Evolutionary conservation across 2,329 filamentous ascomycete genomes (phyloP).

Genomic region (Hymenotorrendiella dingleyae): DNA sequence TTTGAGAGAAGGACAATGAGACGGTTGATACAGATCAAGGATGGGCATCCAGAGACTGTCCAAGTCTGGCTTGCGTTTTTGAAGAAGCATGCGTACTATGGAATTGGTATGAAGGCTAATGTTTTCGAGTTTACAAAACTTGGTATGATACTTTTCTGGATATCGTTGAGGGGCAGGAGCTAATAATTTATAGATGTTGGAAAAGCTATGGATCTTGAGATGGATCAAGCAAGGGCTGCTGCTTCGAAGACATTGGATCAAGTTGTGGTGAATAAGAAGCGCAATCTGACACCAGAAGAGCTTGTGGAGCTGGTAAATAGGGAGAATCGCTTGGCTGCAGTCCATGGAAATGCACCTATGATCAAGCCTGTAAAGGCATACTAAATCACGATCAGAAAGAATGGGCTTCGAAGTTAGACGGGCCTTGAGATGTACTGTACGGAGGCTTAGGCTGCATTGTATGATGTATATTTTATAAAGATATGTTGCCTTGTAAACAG

Average conservation of each 20-base stretch:
- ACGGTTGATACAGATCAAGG: conserved; percentile 84
- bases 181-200: conserved; percentile 38
- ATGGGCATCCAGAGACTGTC: conserved; percentile 83
- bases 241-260: conserved; percentile 49
- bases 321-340: conserved; percentile 38
- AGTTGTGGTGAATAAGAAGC: conserved; percentile 44
- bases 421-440: not conserved
- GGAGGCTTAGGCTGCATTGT: not conserved
- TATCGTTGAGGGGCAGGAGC: conserved; percentile 1
- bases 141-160: conserved; percentile 41
- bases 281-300: conserved; percentile 44
- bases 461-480: conserved; percentile 7
- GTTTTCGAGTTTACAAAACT: conserved; percentile 80
- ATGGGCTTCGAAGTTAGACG: not conserved
- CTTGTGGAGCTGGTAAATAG: conserved; percentile 51
- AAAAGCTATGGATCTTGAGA: conserved; percentile 45
- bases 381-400: too few relatives aligned
- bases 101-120: conserved; percentile 99
- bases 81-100: conserved; percentile 86
- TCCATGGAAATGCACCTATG: conserved; percentile 26
- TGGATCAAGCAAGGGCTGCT: conserved; percentile 38
- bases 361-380: too few relatives aligned
- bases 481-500: conserved; percentile 2
- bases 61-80: conserved; percentile 90
- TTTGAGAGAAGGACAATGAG: conserved; percentile 87